Percentiles rank a stretch among this genome's conserved stretches.
Conservation (phyloP, 148 eudicot species). For the Camellia lanceoleosa region DNA sequence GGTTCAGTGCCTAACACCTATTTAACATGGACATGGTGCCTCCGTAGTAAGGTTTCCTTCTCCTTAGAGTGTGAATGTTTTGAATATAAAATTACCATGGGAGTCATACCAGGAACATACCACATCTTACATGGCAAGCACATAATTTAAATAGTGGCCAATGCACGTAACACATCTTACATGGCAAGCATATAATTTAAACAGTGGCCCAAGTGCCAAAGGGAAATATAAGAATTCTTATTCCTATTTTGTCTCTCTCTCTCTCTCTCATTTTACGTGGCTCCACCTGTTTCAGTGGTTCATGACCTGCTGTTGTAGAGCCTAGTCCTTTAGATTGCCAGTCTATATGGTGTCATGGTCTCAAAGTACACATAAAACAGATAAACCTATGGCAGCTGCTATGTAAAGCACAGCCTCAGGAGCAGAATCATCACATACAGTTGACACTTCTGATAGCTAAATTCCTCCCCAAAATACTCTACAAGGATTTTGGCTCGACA, state of each 20-base stretch:
- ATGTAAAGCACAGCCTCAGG: conserved; percentile 1
- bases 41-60: neutral
- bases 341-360: neutral
- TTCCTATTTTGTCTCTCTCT: neutral
- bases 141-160: neutral
- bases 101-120: neutral
- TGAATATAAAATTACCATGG: neutral
- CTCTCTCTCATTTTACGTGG: neutral
- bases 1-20: neutral
- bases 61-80: neutral
- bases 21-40: neutral
- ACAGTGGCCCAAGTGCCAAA: neutral
- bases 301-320: neutral
- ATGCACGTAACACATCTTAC: neutral
- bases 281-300: neutral
- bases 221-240: neutral
- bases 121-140: neutral
- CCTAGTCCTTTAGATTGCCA: conserved; percentile 4
- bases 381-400: neutral
- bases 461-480: conserved; percentile 87
- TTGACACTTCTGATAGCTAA: conserved; percentile 47
- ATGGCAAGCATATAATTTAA: neutral
- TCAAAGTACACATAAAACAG: neutral
- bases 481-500: conserved; percentile 87
- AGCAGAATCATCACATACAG: conserved; percentile 31